Evolutionary conservation across 1,284 basidiomycete species (phyloP), one percentile per base, ranked within the genome.

Genomic region (Apiotrichum laibachii): DNA sequence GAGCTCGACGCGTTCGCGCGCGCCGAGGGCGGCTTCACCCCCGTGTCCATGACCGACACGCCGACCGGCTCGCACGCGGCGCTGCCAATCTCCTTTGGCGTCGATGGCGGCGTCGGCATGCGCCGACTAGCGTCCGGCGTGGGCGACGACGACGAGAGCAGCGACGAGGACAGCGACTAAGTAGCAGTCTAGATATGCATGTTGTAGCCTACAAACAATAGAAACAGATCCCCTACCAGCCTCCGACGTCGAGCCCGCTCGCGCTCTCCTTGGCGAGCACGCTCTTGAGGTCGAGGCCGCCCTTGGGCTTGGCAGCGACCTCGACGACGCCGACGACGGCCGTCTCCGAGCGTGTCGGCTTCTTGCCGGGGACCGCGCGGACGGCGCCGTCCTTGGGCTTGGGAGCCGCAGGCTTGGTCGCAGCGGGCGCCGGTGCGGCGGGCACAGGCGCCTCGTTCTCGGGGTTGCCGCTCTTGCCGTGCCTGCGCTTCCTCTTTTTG

Each of bases 101-200:
- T 71, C 9, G 73, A 73, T 46, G 73, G 73, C 26, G 73, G 73
- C 19, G 73, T 70, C 6, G 73, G 73, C 7, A 65, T 66, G 59
- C 61, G 73, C 19, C 53, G 73, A 18, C 52, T 71, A 31, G 71
- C 67, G 3, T 62, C 55, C 21, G 71, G 70, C 12, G 67, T 64
- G 7, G 46, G 26, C 7, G 39, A 35, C 1, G 70, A 65, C 34
- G 66, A 58, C 21, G 64, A 62, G 37, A 66, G 62, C 39, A 65
- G 60, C 53, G 69, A 68, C 48, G 73, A 73, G 31, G 68, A 67
- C 42, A 68, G 68, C 55, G 68, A 72, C 37, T 53, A 57, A 12
- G 35, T 39, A 50, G 49, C 21, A 16, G 33, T 5, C 43, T 48
- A 48, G 42, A 48, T 42, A 57, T 52, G 44, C 40, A 52, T 53